A percentile compares a stretch with the other conserved stretches of the same genome.
phyloP scores from a whole-genome alignment of 2,329 filamentous ascomycete species.

The Albifimbria verrucaria region DNA sequence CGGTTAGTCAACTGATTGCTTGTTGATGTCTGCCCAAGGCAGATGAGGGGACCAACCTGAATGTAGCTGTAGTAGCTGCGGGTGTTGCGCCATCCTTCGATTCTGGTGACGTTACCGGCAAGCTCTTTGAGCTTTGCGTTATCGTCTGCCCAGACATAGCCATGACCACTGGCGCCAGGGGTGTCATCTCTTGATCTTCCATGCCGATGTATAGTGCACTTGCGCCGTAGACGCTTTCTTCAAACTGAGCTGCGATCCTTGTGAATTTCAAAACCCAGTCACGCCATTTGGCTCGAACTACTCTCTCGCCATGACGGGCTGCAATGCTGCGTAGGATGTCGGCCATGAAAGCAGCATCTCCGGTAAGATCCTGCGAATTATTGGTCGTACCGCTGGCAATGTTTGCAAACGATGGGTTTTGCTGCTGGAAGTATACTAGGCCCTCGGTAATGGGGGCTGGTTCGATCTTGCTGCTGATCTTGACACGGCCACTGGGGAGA shows the following conservation, averaged over 20 bases:
- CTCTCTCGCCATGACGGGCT: slow-evolving; percentile 82
- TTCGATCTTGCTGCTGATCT: slow-evolving; percentile 89
- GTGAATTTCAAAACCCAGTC: slow-evolving; percentile 95
- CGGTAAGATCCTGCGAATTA: slow-evolving; percentile 66
- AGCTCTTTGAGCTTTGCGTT: slow-evolving; percentile 77
- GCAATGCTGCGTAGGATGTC: slow-evolving; percentile 80
- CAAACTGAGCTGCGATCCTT: slow-evolving; percentile 86
- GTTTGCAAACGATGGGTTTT: slow-evolving; percentile 57
- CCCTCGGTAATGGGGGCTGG: slow-evolving; percentile 79
- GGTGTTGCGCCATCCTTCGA: slow-evolving; percentile 96
- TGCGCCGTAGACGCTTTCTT: slow-evolving; percentile 92
- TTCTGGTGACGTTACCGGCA: slow-evolving; percentile 84
- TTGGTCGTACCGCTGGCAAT: slow-evolving; percentile 40
- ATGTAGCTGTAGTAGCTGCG: slow-evolving; percentile 95
- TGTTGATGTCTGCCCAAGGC: neutral
- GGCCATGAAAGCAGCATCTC: slow-evolving; percentile 85
- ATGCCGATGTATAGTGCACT: slow-evolving; percentile 83
- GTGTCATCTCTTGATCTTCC: slow-evolving; percentile 61
- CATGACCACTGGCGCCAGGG: slow-evolving; percentile 72
- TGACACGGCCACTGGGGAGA: slow-evolving; percentile 85
- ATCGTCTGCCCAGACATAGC: slow-evolving; percentile 93
- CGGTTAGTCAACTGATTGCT: neutral
- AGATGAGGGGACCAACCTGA: slow-evolving; percentile 51
- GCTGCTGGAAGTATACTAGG: slow-evolving; percentile 81
- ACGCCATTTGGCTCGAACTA: slow-evolving; percentile 87